Percentiles rank a stretch among this genome's conserved stretches.
These are phyloP conservation scores for Coemansia sp. DNA, from an alignment of 192 early-diverging fungal genomes.

Conservation along the genomic window DNA sequence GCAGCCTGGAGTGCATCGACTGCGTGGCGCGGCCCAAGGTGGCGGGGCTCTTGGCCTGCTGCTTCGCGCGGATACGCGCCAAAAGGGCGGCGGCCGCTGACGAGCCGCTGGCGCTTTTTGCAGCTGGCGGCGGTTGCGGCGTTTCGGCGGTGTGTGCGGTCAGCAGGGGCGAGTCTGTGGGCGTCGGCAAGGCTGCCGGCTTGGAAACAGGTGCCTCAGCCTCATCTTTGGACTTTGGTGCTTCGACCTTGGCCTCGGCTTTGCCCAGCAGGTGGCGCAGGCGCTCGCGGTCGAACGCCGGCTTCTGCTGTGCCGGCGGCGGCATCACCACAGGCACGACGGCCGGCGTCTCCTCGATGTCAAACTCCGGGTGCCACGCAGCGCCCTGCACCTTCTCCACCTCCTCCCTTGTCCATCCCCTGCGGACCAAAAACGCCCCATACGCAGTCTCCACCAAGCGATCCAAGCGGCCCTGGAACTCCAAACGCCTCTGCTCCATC, in stretches of 20 bases:
- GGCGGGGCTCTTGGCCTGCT: constrained; percentile 15
- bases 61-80: constrained; percentile 52
- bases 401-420: constrained; percentile 16
- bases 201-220: neutral
- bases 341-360: constrained; percentile 22
- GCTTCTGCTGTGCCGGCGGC: constrained; percentile 1
- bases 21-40: constrained; percentile 12
- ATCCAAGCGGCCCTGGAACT: constrained; percentile 21
- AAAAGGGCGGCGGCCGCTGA: constrained; percentile 25
- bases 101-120: constrained; percentile 9
- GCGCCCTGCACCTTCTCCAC: neutral
- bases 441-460: constrained; percentile 18
- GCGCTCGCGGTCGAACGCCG: constrained; percentile 25
- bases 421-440: constrained; percentile 15
- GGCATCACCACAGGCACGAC: constrained; percentile 29
- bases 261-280: constrained; percentile 36
- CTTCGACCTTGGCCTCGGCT: neutral
- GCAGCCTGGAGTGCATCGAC: constrained; percentile 46
- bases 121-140: neutral
- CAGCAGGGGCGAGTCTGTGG: constrained; percentile 27
- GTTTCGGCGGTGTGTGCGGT: neutral
- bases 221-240: neutral
- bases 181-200: constrained; percentile 17
- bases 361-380: constrained; percentile 37
- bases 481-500: constrained; percentile 27